These are phyloP conservation scores for Lippia alba DNA, from an alignment of 305 asterid species.

Conservation along the genomic window DNA sequence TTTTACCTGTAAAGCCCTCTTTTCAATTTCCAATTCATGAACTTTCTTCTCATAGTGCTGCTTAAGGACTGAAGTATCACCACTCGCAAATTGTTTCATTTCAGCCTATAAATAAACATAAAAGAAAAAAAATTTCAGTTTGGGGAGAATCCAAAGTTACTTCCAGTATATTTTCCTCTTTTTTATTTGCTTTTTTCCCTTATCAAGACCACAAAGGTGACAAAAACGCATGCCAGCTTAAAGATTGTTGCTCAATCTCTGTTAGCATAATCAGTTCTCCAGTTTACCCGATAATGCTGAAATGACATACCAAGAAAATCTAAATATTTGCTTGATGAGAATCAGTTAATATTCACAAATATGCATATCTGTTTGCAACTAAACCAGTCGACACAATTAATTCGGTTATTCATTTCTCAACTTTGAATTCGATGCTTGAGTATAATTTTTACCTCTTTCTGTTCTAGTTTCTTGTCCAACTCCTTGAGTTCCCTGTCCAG, in stretches of 20 bases:
- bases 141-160: neutral
- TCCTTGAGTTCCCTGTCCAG: slow-evolving; percentile 89
- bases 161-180: no score
- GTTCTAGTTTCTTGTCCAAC: slow-evolving; percentile 85
- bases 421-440: neutral
- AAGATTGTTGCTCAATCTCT: no score
- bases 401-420: slow-evolving; percentile 13
- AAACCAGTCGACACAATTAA: neutral
- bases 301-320: no score
- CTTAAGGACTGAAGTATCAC: slow-evolving; percentile 84
- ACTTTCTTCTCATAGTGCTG: slow-evolving; percentile 96
- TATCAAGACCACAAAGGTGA: neutral
- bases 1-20: slow-evolving; percentile 73
- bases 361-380: neutral
- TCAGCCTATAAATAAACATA: slow-evolving; percentile 68
- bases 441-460: slow-evolving; percentile 73
- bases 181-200: no score
- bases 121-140: slow-evolving; percentile 7
- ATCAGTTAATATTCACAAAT: neutral
- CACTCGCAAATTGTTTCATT: slow-evolving; percentile 71
- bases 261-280: no score
- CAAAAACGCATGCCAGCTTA: no score
- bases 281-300: no score
- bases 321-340: no score
- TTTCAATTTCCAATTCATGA: slow-evolving; percentile 86